Conservation (phyloP, 805 yeast species). For the Ogataea neopini region DNA sequence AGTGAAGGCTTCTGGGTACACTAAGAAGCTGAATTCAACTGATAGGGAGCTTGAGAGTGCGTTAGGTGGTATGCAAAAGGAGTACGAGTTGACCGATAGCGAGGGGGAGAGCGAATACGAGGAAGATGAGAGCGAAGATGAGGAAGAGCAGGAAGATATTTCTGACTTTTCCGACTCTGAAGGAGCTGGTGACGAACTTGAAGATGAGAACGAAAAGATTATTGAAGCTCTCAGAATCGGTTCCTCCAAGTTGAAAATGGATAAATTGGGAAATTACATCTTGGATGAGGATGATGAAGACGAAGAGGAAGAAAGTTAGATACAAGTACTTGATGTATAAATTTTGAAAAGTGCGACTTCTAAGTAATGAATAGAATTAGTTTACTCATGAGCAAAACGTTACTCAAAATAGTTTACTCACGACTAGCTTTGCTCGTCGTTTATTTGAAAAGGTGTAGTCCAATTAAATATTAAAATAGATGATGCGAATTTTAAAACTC, state of each 20-base stretch:
- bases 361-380: too few relatives aligned
- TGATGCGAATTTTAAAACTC: slow-evolving; percentile 22
- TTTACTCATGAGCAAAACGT: too few relatives aligned
- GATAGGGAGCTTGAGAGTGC: slow-evolving; percentile 75
- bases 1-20: slow-evolving; percentile 89
- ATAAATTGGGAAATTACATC: slow-evolving; percentile 79
- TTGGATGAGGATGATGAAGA: slow-evolving; percentile 42
- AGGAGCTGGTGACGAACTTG: slow-evolving; percentile 35
- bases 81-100: slow-evolving; percentile 34
- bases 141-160: slow-evolving; percentile 37
- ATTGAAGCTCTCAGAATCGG: slow-evolving; percentile 70
- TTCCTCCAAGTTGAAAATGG: slow-evolving; percentile 68
- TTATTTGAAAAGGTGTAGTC: neutral
- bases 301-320: neutral
- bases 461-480: slow-evolving; percentile 10
- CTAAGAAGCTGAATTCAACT: slow-evolving; percentile 42
- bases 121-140: slow-evolving; percentile 38
- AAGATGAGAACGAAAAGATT: slow-evolving; percentile 49
- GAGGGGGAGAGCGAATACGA: slow-evolving; percentile 26
- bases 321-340: too few relatives aligned
- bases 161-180: slow-evolving; percentile 38
- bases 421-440: too few relatives aligned
- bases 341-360: too few relatives aligned
- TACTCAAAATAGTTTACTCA: too few relatives aligned
- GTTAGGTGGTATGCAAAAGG: slow-evolving; percentile 61